These are phyloP conservation scores for Phoma herbarum DNA, from an alignment of 2,329 filamentous ascomycete species.

Conservation along the genomic window DNA sequence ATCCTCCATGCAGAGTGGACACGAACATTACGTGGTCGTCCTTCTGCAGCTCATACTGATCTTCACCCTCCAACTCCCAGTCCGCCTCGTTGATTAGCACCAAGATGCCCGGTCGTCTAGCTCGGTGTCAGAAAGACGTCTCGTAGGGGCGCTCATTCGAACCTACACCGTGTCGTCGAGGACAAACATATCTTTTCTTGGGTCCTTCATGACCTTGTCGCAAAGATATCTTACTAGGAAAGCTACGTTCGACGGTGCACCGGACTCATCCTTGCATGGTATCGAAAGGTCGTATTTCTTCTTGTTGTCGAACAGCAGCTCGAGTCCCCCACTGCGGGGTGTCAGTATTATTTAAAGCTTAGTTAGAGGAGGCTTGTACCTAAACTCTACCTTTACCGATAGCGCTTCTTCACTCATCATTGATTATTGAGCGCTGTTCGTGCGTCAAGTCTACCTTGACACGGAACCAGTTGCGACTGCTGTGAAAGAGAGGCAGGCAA, in stretches of 20 bases:
- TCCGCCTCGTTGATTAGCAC: slow-evolving; percentile 98
- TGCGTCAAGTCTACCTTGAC: neutral
- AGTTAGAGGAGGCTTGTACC: slow-evolving; percentile 57
- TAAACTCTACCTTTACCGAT: slow-evolving; percentile 77
- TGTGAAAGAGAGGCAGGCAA: slow-evolving; percentile 5
- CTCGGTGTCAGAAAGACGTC: slow-evolving; percentile 28
- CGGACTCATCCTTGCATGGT: slow-evolving; percentile 68
- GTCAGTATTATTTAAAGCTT: slow-evolving; percentile 14
- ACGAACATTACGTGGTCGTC: slow-evolving; percentile 94
- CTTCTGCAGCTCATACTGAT: slow-evolving; percentile 81
- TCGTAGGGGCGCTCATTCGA: neutral
- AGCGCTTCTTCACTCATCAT: slow-evolving; percentile 52
- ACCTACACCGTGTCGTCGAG: slow-evolving; percentile 86
- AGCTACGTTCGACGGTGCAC: slow-evolving; percentile 71
- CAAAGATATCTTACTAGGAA: slow-evolving; percentile 83
- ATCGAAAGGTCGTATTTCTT: slow-evolving; percentile 75
- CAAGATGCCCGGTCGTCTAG: slow-evolving; percentile 90
- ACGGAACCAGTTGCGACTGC: slow-evolving; percentile 16
- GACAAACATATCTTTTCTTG: slow-evolving; percentile 85
- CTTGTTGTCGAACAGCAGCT: slow-evolving; percentile 90
- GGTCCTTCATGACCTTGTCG: slow-evolving; percentile 83
- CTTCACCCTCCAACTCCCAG: slow-evolving; percentile 97
- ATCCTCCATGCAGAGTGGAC: slow-evolving; percentile 94
- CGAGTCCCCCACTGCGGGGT: slow-evolving; percentile 76
- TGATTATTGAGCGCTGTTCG: neutral